Evolutionary conservation across 495 filamentous ascomycete species (phyloP), one percentile per base, ranked within the genome.

Genomic region (Trichoderma erinaceum): DNA sequence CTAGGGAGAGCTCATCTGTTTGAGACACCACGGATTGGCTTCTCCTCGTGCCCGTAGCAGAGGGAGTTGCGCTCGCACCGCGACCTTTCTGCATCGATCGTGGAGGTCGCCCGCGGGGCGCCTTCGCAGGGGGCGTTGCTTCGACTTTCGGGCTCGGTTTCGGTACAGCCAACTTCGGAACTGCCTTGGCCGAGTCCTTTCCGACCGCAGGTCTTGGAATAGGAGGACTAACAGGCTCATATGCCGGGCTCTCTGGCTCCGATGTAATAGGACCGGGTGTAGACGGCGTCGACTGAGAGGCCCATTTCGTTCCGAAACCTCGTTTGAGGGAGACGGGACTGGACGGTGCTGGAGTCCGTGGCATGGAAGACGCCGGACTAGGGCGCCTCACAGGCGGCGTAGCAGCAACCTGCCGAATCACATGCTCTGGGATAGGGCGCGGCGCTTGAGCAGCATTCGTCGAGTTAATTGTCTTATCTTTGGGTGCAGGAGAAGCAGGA

Each of bases 1-100:
- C 87, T 41, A 79, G 70, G n/a, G 78, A 78, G 1, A 80, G 73
- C 41, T 86, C 85, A 67, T 83, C 86, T 41, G 83, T 82, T 46
- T 85, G 83, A 3, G 85, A 87, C 41, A 79, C 72, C 15, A 87
- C 77, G 5, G 89, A 91, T 58, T 82, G 80, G 67, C 85, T 87
- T 63, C 86, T 80, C 66, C 83, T 85, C n/a, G 80, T 46, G 18
- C 63, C 35, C 7, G 23, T 48, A 32, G 74, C 27, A 67, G 43
- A 16, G 76, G 74, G 4, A 70, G 70, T 63, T 71, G 73, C 32
- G 79, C 71, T 58, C 73, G 78, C 0, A 84, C 84, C 4, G 86
- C 87, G 32, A 82, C 85, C 41, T 52, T 25, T 41, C 25, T 46
- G 43, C 63, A 41, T 63, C 61, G 56, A 27, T 64, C 67, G 72